phyloP scores from a whole-genome alignment of 768 basidiomycete genomes.

The Trametes villosa region DNA sequence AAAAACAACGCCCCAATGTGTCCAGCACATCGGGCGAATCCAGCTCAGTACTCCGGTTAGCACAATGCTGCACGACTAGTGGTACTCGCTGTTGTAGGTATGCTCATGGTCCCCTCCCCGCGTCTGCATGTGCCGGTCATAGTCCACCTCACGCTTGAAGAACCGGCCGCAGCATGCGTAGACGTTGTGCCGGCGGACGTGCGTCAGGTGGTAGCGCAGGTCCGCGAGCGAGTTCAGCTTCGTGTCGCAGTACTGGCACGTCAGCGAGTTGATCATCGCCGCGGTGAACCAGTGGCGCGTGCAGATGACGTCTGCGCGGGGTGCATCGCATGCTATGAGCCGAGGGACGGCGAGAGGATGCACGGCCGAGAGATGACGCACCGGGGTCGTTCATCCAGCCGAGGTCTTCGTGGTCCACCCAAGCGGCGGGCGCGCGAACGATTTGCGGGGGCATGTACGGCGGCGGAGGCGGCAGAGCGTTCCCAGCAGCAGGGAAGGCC shows the following conservation, averaged over 20 bases:
- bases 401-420: background rate
- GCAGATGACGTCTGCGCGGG: conserved; percentile 19
- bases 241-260: conserved; percentile 33
- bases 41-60: too few relatives aligned
- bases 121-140: conserved; percentile 22
- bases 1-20: too few relatives aligned
- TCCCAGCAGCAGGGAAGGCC: background rate
- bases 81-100: background rate
- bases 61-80: too few relatives aligned
- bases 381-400: conserved; percentile 30
- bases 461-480: conserved; percentile 5
- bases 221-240: conserved; percentile 30
- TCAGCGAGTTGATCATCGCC: conserved; percentile 29
- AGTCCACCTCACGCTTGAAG: conserved; percentile 31
- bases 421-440: background rate
- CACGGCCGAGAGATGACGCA: background rate
- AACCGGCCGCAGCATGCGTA: conserved; percentile 36
- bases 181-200: conserved; percentile 28
- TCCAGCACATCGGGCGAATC: too few relatives aligned
- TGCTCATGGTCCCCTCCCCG: conserved; percentile 8
- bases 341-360: background rate
- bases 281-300: conserved; percentile 29
- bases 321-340: background rate
- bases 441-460: conserved; percentile 3
- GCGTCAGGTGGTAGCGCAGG: conserved; percentile 32